These are phyloP conservation scores for Aphanomyces euteiches DNA, from an alignment of 352 stramenopile genomes.

Conservation along the genomic window DNA sequence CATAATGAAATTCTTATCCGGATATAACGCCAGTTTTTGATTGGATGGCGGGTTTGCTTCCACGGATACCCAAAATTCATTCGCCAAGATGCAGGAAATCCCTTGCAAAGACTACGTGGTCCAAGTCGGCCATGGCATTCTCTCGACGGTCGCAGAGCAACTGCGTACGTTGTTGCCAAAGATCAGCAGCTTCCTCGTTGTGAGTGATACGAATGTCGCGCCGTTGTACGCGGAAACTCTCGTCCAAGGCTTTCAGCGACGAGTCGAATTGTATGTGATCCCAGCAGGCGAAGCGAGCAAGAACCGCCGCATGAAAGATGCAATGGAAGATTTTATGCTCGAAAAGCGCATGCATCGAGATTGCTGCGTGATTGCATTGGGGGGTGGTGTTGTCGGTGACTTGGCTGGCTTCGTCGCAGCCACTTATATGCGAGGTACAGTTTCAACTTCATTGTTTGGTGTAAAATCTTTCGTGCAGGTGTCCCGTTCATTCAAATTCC, in stretches of 20 bases:
- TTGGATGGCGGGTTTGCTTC: background rate
- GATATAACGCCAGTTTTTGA: background rate
- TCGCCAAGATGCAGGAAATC: constrained; percentile 32
- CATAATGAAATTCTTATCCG: background rate
- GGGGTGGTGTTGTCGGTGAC: constrained; percentile 97
- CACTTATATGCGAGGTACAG: constrained; percentile 94
- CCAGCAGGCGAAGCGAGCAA: constrained; percentile 72
- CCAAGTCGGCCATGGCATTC: constrained; percentile 61
- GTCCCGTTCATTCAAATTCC: constrained; percentile 89
- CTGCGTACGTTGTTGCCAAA: constrained; percentile 50
- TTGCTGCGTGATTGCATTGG: constrained; percentile 84
- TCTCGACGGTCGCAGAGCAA: constrained; percentile 61
- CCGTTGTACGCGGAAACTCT: constrained; percentile 70
- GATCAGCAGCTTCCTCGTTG: constrained; percentile 76
- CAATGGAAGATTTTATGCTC: constrained; percentile 76
- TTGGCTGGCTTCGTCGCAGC: constrained; percentile 96
- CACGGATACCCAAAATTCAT: constrained; percentile 2
- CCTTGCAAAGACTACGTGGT: constrained; percentile 80
- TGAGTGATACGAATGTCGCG: constrained; percentile 72
- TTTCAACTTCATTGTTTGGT: background rate
- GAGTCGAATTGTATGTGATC: constrained; percentile 60
- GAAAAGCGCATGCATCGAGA: constrained; percentile 77
- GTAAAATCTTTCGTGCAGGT: constrained; percentile 14
- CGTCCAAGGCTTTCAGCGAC: constrained; percentile 36
- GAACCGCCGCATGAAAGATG: constrained; percentile 69